A percentile compares a stretch with the other conserved stretches of the same genome.
Evolutionary conservation across 495 filamentous ascomycete genomes (phyloP).

Genomic region (Parathielavia appendiculata): DNA sequence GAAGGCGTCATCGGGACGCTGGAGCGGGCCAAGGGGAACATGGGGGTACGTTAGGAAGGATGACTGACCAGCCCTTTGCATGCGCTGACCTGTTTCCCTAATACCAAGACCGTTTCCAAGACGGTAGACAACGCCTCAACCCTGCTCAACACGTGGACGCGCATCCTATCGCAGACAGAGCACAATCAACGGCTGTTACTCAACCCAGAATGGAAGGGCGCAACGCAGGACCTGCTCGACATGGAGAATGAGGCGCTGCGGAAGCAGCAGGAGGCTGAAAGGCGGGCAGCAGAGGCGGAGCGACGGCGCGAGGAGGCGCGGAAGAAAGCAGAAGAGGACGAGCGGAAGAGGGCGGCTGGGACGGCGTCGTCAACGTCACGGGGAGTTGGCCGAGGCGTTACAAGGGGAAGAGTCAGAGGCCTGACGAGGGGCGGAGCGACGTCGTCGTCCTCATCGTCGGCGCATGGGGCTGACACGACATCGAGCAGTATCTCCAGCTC

Average conservation of each 20-base stretch:
- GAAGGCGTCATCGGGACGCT: conserved; percentile 76
- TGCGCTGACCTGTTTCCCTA: background rate
- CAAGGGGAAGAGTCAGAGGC: conserved; percentile 20
- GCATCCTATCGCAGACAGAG: conserved; percentile 92
- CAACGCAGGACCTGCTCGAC: conserved; percentile 74
- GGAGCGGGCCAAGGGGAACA: conserved; percentile 78
- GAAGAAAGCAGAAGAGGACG: conserved; percentile 68
- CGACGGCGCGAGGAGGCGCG: conserved; percentile 65
- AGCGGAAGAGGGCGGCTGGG: conserved; percentile 48
- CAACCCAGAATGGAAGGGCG: conserved; percentile 83
- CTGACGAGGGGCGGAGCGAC: conserved; percentile 13
- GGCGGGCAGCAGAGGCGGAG: conserved; percentile 68
- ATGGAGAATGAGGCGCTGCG: conserved; percentile 69
- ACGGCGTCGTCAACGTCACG: conserved; percentile 30
- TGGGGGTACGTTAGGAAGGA: conserved; percentile 58
- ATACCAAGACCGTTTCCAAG: conserved; percentile 66
- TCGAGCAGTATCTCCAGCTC: conserved; percentile 28
- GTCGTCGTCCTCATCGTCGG: conserved; percentile 25
- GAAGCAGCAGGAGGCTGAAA: conserved; percentile 67
- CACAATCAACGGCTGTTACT: conserved; percentile 92
- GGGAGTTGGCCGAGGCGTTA: conserved; percentile 23
- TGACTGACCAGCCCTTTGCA: background rate
- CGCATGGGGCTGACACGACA: conserved; percentile 28
- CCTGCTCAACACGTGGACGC: conserved; percentile 92
- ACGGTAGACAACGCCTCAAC: conserved; percentile 87